A percentile compares a stretch with the other conserved stretches of the same genome.
Conservation (phyloP, 2,329 filamentous ascomycete species). For the Orbilia quercus region DNA sequence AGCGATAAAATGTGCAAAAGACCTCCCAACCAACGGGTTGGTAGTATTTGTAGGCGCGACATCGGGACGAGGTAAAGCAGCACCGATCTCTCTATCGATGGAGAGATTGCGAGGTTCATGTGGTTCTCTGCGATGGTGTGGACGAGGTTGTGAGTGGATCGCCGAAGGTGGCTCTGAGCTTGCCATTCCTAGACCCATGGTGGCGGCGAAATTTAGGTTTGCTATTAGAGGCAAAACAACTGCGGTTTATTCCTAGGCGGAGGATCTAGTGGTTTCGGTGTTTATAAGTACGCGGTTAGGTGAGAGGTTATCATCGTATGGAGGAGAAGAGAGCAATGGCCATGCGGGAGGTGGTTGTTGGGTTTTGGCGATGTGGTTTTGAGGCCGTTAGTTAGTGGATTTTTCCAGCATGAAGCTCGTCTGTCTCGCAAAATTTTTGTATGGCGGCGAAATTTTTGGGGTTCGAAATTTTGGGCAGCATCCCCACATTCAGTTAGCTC, state of each 20-base stretch:
- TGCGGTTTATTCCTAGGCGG: background rate
- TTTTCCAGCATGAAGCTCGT: constrained; percentile 20
- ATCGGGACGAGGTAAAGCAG: constrained; percentile 48
- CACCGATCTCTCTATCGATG: constrained; percentile 53
- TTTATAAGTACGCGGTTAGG: constrained; percentile 1
- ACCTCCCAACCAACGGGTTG: constrained; percentile 68
- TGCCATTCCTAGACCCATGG: constrained; percentile 46
- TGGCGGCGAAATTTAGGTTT: background rate
- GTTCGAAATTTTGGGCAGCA: constrained; percentile 40
- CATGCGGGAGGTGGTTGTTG: background rate
- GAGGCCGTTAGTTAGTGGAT: constrained; percentile 23
- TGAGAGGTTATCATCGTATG: constrained; percentile 39
- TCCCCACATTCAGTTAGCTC: constrained; percentile 54
- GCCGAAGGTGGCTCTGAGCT: constrained; percentile 30
- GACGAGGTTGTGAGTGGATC: constrained; percentile 24
- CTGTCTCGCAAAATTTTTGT: constrained; percentile 44
- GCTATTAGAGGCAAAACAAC: background rate
- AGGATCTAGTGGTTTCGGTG: background rate
- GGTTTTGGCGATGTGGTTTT: constrained; percentile 14
- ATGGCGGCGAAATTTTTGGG: constrained; percentile 39
- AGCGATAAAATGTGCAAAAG: constrained; percentile 91
- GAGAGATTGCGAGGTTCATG: constrained; percentile 49
- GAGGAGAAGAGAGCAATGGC: background rate
- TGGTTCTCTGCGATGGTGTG: constrained; percentile 32
- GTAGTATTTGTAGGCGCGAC: constrained; percentile 46